A percentile compares a stretch with the other conserved stretches of the same genome.
phyloP scores from a whole-genome alignment of 2,329 filamentous ascomycete species.

The Macroventuria anomochaeta region DNA sequence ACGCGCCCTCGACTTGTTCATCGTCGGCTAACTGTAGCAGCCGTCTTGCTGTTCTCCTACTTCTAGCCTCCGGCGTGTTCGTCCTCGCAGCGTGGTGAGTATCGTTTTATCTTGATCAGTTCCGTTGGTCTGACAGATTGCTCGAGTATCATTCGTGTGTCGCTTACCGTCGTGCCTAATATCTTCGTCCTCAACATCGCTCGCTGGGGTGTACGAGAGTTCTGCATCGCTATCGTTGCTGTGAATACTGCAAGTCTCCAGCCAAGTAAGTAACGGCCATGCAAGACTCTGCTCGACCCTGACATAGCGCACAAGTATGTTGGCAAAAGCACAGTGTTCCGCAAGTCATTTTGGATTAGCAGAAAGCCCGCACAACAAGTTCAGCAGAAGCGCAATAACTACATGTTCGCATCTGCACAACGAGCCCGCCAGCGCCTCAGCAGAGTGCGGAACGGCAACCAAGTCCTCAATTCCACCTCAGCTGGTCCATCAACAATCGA shows the following conservation, averaged over 20 bases:
- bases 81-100: slow-evolving; percentile 19
- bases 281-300: no score
- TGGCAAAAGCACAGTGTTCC: slow-evolving; percentile 10
- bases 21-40: neutral
- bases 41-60: slow-evolving; percentile 14
- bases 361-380: neutral
- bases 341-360: slow-evolving; percentile 4
- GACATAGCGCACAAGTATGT: no score
- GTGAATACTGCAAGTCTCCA: slow-evolving; percentile 20
- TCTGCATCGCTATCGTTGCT: slow-evolving; percentile 19
- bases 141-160: slow-evolving; percentile 19
- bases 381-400: neutral
- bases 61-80: slow-evolving; percentile 22
- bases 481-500: slow-evolving; percentile 3
- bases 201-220: slow-evolving; percentile 22
- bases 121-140: neutral
- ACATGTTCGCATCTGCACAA: neutral
- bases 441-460: neutral
- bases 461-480: slow-evolving; percentile 10
- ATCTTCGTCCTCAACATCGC: slow-evolving; percentile 21
- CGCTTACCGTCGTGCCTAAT: slow-evolving; percentile 17
- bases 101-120: no score
- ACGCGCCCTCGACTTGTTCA: no score
- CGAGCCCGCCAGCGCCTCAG: neutral
- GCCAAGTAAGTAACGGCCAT: slow-evolving; percentile 11